Evolutionary conservation across 2,329 filamentous ascomycete genomes (phyloP), one percentile per base, ranked within the genome.

Genomic region (Phoma herbarum): DNA sequence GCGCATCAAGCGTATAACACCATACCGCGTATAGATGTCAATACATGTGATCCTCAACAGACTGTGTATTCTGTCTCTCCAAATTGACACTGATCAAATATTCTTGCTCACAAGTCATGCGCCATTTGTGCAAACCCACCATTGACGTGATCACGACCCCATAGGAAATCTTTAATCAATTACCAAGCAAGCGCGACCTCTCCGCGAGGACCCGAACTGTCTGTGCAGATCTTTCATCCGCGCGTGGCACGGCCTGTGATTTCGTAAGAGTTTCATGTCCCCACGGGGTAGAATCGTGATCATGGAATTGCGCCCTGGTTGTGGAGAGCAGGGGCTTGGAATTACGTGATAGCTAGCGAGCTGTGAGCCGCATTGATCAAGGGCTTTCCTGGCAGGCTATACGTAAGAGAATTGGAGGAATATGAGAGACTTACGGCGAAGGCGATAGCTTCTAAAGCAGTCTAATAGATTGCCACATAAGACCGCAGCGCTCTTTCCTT

Each of bases 101-200:
- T n/a, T n/a, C n/a, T n/a, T n/a, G n/a, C n/a, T n/a, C n/a, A n/a
- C n/a, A n/a, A n/a, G n/a, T n/a, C n/a, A n/a, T n/a, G n/a, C n/a
- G n/a, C n/a, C n/a, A n/a, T n/a, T n/a, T n/a, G 29, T 14, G 6
- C 25, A 12, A 39, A 22, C 33, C 4, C 31, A 20, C 8, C 1
- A 8, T 10, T 44, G 14, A 10, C 25, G 23, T 39, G 46, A 33
- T 28, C 47, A 10, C 26, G 10, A 43, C 54, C 54, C 55, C 55
- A 58, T 58, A 49, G 49, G 49, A 44, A 58, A 44, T 3, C 28
- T 26, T 26, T 37, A 52, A 48, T 52, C 55, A 48, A 39, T 58
- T 58, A 58, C 55, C 55, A 52, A 58, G 52, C 42, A 44, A 26
- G n/a, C 20, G 22, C 41, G 47, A 22, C 37, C n/a, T 16, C 29